Percentiles rank a stretch among this genome's conserved stretches.
These are phyloP conservation scores for Dactylellina sp. DNA, from an alignment of 2,329 filamentous ascomycete genomes.

Conservation along the genomic window DNA sequence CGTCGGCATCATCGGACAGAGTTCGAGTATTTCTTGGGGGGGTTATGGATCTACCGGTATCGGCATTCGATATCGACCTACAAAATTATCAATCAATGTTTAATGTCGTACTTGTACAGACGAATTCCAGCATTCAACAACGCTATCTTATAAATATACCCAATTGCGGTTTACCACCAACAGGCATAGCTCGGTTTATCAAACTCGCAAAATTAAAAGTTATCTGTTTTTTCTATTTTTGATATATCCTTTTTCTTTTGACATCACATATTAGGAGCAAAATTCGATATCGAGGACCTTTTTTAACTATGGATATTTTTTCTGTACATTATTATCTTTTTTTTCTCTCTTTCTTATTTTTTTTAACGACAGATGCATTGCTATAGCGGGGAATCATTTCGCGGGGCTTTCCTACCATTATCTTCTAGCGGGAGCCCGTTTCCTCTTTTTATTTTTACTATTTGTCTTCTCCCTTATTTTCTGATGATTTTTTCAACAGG, in stretches of 20 bases:
- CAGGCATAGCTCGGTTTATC: constrained; percentile 24
- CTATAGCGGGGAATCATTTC: constrained; percentile 48
- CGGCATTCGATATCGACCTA: neutral
- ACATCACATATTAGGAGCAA: constrained; percentile 6
- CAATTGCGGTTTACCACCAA: constrained; percentile 21
- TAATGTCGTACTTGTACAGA: constrained; percentile 50
- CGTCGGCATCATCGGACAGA: constrained; percentile 1
- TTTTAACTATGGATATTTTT: constrained; percentile 13
- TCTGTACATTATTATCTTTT: constrained; percentile 46
- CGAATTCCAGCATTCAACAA: constrained; percentile 28
- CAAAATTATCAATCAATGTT: constrained; percentile 8
- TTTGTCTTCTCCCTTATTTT: neutral
- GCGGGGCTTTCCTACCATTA: neutral
- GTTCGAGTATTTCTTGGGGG: constrained; percentile 7
- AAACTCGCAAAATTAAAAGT: constrained; percentile 53
- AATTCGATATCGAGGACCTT: constrained; percentile 6
- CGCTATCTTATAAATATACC: constrained; percentile 31
- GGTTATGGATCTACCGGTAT: too few relatives aligned
- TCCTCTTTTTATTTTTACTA: constrained; percentile 9
- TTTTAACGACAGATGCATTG: constrained; percentile 51
- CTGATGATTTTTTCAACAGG: constrained; percentile 23
- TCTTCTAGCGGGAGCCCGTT: neutral
- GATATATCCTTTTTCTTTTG: neutral
- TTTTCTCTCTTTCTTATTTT: constrained; percentile 32
- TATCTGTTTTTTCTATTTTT: constrained; percentile 14